Percentiles rank a stretch among this genome's conserved stretches.
phyloP scores from a whole-genome alignment of 2,329 filamentous ascomycete species.

The Cytospora piceicola region DNA sequence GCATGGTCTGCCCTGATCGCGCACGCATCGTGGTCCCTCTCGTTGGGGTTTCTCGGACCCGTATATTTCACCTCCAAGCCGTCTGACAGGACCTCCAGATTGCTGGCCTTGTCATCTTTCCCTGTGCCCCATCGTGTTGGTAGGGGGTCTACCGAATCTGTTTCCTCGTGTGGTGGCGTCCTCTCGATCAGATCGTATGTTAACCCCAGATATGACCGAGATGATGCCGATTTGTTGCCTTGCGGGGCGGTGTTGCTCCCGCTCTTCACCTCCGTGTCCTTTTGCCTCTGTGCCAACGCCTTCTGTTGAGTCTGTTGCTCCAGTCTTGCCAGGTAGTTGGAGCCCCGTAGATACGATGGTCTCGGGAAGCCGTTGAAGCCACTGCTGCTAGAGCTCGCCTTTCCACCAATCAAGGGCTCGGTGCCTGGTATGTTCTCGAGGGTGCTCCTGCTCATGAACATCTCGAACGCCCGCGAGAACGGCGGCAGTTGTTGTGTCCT shows the following conservation, averaged over 20 bases:
- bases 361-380: slow-evolving; percentile 66
- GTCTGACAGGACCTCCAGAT: slow-evolving; percentile 74
- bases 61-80: slow-evolving; percentile 72
- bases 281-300: slow-evolving; percentile 54
- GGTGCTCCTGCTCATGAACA: slow-evolving; percentile 43
- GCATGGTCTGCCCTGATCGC: slow-evolving; percentile 81
- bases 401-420: slow-evolving; percentile 31
- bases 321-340: slow-evolving; percentile 76
- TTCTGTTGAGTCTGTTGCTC: slow-evolving; percentile 70
- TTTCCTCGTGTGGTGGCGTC: slow-evolving; percentile 62
- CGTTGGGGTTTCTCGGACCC: slow-evolving; percentile 50
- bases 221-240: slow-evolving; percentile 57
- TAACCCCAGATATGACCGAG: slow-evolving; percentile 70
- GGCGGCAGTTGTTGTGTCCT: slow-evolving; percentile 46
- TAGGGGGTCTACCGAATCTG: slow-evolving; percentile 65
- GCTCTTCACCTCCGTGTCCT: slow-evolving; percentile 50
- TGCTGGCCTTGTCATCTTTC: slow-evolving; percentile 71
- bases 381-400: slow-evolving; percentile 32
- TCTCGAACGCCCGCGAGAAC: slow-evolving; percentile 58
- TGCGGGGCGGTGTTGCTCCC: slow-evolving; percentile 55
- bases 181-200: slow-evolving; percentile 85
- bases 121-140: slow-evolving; percentile 75
- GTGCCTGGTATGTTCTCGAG: slow-evolving; percentile 35
- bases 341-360: slow-evolving; percentile 80
- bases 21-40: slow-evolving; percentile 74